Evolutionary conservation across 2,329 filamentous ascomycete species (phyloP), one percentile per base, ranked within the genome.

Genomic region (Aspergillus proliferans): DNA sequence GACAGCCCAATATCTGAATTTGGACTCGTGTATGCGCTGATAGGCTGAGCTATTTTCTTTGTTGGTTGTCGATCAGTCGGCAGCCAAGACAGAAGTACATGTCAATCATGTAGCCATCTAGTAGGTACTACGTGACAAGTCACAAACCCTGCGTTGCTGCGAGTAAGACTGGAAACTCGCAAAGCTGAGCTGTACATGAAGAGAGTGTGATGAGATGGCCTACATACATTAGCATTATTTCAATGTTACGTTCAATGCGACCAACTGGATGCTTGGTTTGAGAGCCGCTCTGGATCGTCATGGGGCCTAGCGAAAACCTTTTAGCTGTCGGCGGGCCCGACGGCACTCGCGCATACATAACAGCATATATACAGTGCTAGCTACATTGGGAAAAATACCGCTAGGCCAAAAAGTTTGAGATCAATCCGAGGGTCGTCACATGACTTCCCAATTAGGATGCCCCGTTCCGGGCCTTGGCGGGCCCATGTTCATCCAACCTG

Each of bases 11-110:
- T 38, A 45, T 47, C 43, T 48, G 45, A 45, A 46, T 51, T 38
- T 30, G 21, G 40, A 39, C 42, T 49, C 30, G 43, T 45, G 28
- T 9, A 50, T 52, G 30, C 45, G 49, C 48, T 48, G 28, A 44
- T 47, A 6, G 24, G 24, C 41, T 45, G 43, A 43, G 9, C 24
- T 26, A 26, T 26, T 9, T 26, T 26, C 24, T 26, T 26, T 47
- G 34, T 50, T 44, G 18, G 40, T 45, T 45, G 48, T 50, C 48
- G 41, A 50, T 50, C 48, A 47, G 28, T 18, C 38, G 38, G 36
- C 18, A 46, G 47, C 47, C 42, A 41, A 45, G 48, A 43, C 38
- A 49, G 38, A 39, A 39, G 28, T 49, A 8, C 43, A 39, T 46
- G 39, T 46, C 38, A 15, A 46, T 43, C 44, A 43, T 47, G 39